phyloP scores from a whole-genome alignment of 1,284 basidiomycete genomes.

The Jaminaea rosea region DNA sequence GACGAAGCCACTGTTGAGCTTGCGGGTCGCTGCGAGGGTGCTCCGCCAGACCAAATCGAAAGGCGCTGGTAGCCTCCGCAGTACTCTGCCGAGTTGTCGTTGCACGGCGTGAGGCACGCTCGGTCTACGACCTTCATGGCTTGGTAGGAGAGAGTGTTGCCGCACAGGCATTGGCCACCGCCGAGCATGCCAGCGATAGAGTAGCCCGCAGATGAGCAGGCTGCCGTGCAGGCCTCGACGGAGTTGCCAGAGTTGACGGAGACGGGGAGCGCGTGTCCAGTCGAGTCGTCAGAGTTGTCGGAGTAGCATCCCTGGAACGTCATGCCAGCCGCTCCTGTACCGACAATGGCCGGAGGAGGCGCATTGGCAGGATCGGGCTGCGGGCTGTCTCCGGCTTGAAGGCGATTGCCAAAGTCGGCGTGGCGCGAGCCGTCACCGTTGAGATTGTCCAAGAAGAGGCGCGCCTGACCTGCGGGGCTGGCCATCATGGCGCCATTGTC shows the following conservation, averaged over 20 bases:
- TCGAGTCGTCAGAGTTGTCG: not conserved
- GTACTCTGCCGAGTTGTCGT: conserved; percentile 35
- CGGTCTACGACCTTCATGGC: not conserved
- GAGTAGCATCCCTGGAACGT: conserved; percentile 10
- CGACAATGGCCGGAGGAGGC: not conserved
- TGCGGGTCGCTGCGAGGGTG: not conserved
- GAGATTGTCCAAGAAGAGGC: not conserved
- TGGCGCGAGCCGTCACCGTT: not conserved
- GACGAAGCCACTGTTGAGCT: not conserved
- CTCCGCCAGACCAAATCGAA: conserved; percentile 30
- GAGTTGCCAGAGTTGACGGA: not conserved
- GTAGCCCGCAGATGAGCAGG: conserved; percentile 7
- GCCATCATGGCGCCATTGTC: not conserved
- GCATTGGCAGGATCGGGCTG: not conserved
- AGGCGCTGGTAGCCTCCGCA: conserved; percentile 44
- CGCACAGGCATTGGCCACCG: conserved; percentile 44
- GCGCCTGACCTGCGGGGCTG: not conserved
- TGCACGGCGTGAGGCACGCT: conserved; percentile 40
- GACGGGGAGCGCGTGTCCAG: not conserved
- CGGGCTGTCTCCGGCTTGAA: not conserved
- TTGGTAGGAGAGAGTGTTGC: conserved; percentile 9
- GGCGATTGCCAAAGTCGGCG: not conserved
- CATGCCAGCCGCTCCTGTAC: not conserved
- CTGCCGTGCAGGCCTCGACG: conserved; percentile 6
- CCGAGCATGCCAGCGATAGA: conserved; percentile 7